phyloP scores from a whole-genome alignment of 768 basidiomycete genomes.

The Lentinula sp. region DNA sequence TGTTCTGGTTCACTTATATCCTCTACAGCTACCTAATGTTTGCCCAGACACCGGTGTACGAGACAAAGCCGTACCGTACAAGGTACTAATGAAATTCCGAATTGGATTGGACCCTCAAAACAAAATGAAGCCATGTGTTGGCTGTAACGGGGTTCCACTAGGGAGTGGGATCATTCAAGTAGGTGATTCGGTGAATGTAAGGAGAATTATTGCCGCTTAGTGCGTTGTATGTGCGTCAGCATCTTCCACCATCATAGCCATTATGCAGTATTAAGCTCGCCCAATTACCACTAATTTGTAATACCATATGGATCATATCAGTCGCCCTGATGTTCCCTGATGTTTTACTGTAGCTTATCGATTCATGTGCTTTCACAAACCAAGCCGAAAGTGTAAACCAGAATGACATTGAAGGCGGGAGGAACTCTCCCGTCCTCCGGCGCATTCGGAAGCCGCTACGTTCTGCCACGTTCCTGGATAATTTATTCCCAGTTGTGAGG shows the following conservation, averaged over 20 bases:
- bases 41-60: slow-evolving; percentile 56
- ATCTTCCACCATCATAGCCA: background rate
- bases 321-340: background rate
- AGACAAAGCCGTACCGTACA: slow-evolving; percentile 71
- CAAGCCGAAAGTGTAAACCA: background rate
- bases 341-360: background rate
- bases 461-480: background rate
- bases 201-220: slow-evolving; percentile 22
- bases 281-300: background rate
- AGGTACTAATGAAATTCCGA: slow-evolving; percentile 70
- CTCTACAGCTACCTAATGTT: slow-evolving; percentile 65
- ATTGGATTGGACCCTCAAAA: slow-evolving; percentile 46
- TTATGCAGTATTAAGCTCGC: background rate
- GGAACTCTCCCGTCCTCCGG: background rate
- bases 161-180: slow-evolving; percentile 49
- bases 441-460: background rate
- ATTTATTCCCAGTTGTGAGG: background rate
- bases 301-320: background rate
- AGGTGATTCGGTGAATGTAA: slow-evolving; percentile 54
- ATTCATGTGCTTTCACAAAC: background rate
- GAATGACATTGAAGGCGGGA: background rate
- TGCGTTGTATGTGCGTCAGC: background rate
- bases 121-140: slow-evolving; percentile 55
- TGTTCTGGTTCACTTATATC: background rate
- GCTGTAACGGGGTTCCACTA: slow-evolving; percentile 54